Evolutionary conservation across 768 basidiomycete genomes (phyloP).

Genomic region (Phanerochaete sordida): DNA sequence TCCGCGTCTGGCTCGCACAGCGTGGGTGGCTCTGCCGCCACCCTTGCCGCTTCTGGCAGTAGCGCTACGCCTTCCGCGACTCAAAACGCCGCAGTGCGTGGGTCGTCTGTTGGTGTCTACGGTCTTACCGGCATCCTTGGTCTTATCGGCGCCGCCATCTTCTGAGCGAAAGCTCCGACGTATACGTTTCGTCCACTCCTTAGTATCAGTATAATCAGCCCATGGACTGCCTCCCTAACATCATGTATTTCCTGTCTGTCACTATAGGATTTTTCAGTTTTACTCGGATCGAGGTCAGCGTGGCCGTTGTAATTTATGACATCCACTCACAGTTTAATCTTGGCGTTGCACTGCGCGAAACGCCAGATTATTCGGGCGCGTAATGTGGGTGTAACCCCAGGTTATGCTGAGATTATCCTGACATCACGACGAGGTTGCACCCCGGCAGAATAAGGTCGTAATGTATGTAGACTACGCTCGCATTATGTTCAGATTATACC

Average conservation of each 20-base stretch:
- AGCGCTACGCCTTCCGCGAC: constrained; percentile 24
- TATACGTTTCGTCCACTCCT: background rate
- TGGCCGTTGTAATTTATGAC: too few species aligned
- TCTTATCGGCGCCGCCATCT: constrained; percentile 45
- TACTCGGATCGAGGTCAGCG: too few species aligned
- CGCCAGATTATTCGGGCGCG: too few species aligned
- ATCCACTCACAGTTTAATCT: too few species aligned
- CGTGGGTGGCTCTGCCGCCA: background rate
- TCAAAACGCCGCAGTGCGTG: constrained; percentile 29
- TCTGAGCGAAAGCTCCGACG: constrained; percentile 28
- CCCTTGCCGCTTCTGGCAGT: constrained; percentile 1
- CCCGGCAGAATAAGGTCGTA: too few species aligned
- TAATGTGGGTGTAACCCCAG: too few species aligned
- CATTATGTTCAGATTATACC: too few species aligned
- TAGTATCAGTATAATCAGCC: background rate
- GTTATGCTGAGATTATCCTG: too few species aligned
- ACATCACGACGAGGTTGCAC: too few species aligned
- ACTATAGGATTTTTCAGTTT: background rate
- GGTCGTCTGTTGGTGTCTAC: constrained; percentile 29
- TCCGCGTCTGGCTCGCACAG: constrained; percentile 16
- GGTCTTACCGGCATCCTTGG: constrained; percentile 50
- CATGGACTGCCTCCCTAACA: background rate
- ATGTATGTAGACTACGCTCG: too few species aligned
- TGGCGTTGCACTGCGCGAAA: too few species aligned
- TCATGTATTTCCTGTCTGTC: background rate